Base-by-base conservation (phyloP, 805 yeast genomes). In the Candida xiaguanensis region DNA sequence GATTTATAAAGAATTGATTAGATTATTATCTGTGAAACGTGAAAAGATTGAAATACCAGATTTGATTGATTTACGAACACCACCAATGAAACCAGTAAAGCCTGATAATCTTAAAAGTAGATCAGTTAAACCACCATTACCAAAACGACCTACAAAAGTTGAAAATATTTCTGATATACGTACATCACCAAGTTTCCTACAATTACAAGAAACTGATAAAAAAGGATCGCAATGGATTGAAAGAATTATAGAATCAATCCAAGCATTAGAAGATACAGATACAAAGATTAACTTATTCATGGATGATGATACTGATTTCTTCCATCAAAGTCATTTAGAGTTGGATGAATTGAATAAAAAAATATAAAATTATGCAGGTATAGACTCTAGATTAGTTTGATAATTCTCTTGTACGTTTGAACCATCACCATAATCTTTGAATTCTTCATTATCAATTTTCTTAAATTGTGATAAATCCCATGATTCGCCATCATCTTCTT, bases 401-500 rank as follows among this genome's bases (percentile, higher is more conserved):
- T 54, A 54, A 36, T 34, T 42, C 31, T 53, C 52, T 36, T 49
- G 53, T 27, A 68, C 73, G 36, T 52, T 43, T 11, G 44, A 38
- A 54, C 87, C 90, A 59, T 83, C 87, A 56, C 90, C 90, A 49
- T 82, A 82, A 61, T 82, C 90, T 56, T 77, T 82, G 48, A 80
- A 73, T 38, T 67, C 70, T 33, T 53, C 65, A 29, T 61, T 63
- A 29, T 65, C 75, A 31, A 70, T 78, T 46, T 69, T 67, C 56
- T 76, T 74, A 62, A 77, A 77, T 52, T 70, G 72, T 18, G 79
- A 65, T 64, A 77, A 74, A 55, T 81, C 86, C 63, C 74, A 70
- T 44, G 67, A 76, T 16, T 72, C 73, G 34, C 61, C 66, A 35
- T 72, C 77, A n/a, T 63, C 67, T 37, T 75, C 79, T 49, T 77